Conservation (phyloP, 177 flowering plant genomes). For the Vitis hybrid region DNA sequence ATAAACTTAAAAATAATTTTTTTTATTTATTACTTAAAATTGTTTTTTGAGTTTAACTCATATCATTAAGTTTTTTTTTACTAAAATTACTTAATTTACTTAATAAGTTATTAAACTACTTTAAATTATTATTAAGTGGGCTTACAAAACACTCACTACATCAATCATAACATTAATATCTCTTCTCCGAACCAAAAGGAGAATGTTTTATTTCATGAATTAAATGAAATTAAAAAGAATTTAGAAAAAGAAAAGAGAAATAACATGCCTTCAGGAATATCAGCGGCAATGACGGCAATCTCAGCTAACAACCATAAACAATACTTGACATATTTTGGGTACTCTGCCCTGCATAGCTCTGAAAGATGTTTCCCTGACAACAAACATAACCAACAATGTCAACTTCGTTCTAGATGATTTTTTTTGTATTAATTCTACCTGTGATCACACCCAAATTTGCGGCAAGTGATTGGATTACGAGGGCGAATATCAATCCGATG, state of each 20-base stretch:
- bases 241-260: neutral
- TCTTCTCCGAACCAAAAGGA: too few species aligned
- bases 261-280: conserved; percentile 79
- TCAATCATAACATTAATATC: too few species aligned
- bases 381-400: too few species aligned
- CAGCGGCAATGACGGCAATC: conserved; percentile 87
- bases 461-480: conserved; percentile 88
- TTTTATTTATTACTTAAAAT: too few species aligned
- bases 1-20: neutral
- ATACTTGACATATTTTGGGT: conserved; percentile 60
- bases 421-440: conserved; percentile 30
- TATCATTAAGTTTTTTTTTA: too few species aligned
- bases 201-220: too few species aligned
- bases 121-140: too few species aligned
- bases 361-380: conserved; percentile 74
- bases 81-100: too few species aligned
- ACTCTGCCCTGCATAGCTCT: conserved; percentile 81
- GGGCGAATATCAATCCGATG: conserved; percentile 78
- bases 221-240: too few species aligned
- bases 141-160: too few species aligned
- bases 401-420: neutral
- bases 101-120: too few species aligned
- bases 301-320: conserved; percentile 90
- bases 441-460: conserved; percentile 90
- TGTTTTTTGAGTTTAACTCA: fast-evolving